A percentile compares a stretch with the other conserved stretches of the same genome.
These are phyloP conservation scores for Cyberlindnera euphorbiae DNA, from an alignment of 805 yeast species.

Conservation along the genomic window DNA sequence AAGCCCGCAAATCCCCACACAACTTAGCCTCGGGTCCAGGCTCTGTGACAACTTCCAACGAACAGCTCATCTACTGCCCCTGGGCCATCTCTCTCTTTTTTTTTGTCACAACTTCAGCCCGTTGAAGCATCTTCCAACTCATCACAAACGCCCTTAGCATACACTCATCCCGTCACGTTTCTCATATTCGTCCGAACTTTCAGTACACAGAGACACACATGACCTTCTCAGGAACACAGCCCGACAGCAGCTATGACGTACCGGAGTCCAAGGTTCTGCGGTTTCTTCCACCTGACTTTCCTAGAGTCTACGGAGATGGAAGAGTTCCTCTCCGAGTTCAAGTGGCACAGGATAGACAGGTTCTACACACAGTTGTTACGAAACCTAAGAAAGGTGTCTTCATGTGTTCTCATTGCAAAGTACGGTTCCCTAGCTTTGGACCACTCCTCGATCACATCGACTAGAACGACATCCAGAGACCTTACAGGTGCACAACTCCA, in stretches of 20 bases:
- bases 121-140: too few relatives aligned
- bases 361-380: constrained; percentile 24
- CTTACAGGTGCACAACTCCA: constrained; percentile 29
- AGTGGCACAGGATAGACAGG: constrained; percentile 29
- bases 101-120: too few relatives aligned
- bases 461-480: constrained; percentile 27
- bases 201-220: too few relatives aligned
- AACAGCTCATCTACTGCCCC: too few relatives aligned
- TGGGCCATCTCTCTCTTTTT: too few relatives aligned
- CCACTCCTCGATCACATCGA: constrained; percentile 35
- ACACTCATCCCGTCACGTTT: too few relatives aligned
- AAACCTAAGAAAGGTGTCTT: constrained; percentile 34
- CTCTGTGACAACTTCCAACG: too few relatives aligned
- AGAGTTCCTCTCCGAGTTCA: constrained; percentile 23
- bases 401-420: constrained; percentile 35
- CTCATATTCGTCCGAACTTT: too few relatives aligned
- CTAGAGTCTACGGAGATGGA: constrained; percentile 21
- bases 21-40: too few relatives aligned
- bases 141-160: too few relatives aligned
- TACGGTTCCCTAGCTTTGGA: constrained; percentile 27
- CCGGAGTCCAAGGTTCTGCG: constrained; percentile 7
- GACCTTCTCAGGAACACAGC: background rate
- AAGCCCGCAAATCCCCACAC: too few relatives aligned
- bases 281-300: constrained; percentile 26
- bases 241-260: constrained; percentile 1